A percentile compares a stretch with the other conserved stretches of the same genome.
phyloP scores from a whole-genome alignment of 2,329 filamentous ascomycete species.

The Teratosphaeria epicoccoides region DNA sequence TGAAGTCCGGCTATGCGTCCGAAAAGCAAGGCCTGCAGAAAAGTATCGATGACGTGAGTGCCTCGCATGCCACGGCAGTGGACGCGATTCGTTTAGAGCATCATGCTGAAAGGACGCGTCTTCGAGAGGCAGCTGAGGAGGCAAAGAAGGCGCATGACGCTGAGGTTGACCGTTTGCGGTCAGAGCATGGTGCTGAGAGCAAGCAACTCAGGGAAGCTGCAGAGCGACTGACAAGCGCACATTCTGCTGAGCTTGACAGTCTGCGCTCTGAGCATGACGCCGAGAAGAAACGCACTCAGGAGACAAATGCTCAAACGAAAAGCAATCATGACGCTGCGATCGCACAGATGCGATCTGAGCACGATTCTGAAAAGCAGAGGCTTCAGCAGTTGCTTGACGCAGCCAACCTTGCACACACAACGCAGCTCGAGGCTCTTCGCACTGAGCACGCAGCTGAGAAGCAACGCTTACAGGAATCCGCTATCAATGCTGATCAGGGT shows the following conservation, averaged over 20 bases:
- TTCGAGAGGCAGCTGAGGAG: background rate
- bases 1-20: background rate
- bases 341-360: background rate
- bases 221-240: background rate
- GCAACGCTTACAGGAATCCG: background rate
- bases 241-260: background rate
- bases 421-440: background rate
- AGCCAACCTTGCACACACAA: background rate
- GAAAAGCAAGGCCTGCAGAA: background rate
- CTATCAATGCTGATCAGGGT: background rate
- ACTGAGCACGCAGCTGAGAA: background rate
- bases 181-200: background rate
- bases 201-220: background rate
- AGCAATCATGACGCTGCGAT: background rate
- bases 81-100: background rate
- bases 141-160: background rate
- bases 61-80: background rate
- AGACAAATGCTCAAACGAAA: background rate
- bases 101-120: background rate
- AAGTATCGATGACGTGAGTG: background rate
- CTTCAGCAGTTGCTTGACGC: background rate
- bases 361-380: background rate
- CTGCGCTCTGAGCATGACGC: background rate
- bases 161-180: background rate
- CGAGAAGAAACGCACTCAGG: background rate